Conservation (phyloP, 257 asterid genomes). For the Fraxinus cuspidata region DNA sequence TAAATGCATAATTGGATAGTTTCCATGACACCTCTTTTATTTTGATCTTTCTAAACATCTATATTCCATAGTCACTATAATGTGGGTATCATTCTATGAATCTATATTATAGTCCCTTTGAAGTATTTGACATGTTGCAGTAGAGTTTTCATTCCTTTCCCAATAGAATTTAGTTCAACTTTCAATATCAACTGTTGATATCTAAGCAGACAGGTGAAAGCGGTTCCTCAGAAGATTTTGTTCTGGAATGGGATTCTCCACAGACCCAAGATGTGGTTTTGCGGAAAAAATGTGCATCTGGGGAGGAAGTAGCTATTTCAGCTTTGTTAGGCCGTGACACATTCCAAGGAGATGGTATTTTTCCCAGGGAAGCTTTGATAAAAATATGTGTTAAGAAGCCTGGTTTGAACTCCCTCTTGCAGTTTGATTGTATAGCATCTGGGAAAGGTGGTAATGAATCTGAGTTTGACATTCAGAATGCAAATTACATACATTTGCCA, state of each 20-base stretch:
- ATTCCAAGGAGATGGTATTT: conserved; percentile 38
- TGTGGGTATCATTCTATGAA: background rate
- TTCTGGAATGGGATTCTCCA: conserved; percentile 73
- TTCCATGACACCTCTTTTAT: background rate
- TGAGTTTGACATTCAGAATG: conserved; percentile 51
- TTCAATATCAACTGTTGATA: conserved; percentile 6
- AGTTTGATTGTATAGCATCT: conserved; percentile 74
- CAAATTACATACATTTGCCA: conserved; percentile 53
- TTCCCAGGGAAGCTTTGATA: conserved; percentile 62
- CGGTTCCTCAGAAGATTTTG: conserved; percentile 69
- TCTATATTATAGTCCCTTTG: background rate
- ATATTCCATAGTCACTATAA: background rate
- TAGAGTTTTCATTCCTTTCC: background rate
- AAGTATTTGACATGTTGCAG: background rate
- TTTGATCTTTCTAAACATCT: background rate
- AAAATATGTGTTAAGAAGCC: conserved; percentile 87
- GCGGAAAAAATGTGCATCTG: conserved; percentile 60
- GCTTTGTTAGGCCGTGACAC: conserved; percentile 59
- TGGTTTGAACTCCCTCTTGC: conserved; percentile 71
- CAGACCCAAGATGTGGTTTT: conserved; percentile 66
- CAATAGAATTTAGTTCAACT: background rate
- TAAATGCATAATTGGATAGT: background rate
- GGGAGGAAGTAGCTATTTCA: conserved; percentile 86
- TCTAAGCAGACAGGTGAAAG: conserved; percentile 47
- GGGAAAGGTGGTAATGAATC: conserved; percentile 38